Evolutionary conservation across 164 flowering plant genomes (phyloP), one percentile per base, ranked within the genome.

Genomic region (Aristolochia californica): DNA sequence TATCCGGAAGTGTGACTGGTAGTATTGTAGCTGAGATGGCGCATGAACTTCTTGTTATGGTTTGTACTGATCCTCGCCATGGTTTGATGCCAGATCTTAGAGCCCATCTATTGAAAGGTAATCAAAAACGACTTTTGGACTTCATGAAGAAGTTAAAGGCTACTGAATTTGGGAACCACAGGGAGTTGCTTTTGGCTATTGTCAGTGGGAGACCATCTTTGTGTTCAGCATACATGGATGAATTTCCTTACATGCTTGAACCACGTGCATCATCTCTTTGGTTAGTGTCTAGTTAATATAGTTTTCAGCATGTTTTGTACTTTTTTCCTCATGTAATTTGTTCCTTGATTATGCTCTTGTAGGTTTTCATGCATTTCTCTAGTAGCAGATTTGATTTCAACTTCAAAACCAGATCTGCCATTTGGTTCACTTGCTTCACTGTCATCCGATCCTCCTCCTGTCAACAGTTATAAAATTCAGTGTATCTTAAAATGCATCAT

Each of bases 111-210:
- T 64, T 87, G 43, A 85, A 61, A 62, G 98, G 98, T 43, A 93
- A 93, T 62, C 70, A 48, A 3, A 82, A 70, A 63, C 77, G 98
- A 55, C 77, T 93, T 12, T 48, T 83, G 70, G 90, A 58, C 18
- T 76, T 93, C 22, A 88, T 93, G 95, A 89, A 82, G 80, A 93
- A 87, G 74, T 78, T 88, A 16, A 83, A 67, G 71, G 85, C 97
- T 55, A 72, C 83, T 20, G 97, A 87, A 62, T 49, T 71, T 65
- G 77, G 34, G 10, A 69, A 79, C 64, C 98, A 93, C 67, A 78
- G 72, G 55, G 81, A 77, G 38, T 68, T 93, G 63, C 85, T 88
- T 67, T 70, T 88, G 75, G 85, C 85, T 21, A 75, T 87, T 71
- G 82, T 87, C 48, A 67, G 43, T 15, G 94, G 94, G 57, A 75